Evolutionary conservation across 2,329 filamentous ascomycete genomes (phyloP).

Genomic region (Colletotrichum graminicola): DNA sequence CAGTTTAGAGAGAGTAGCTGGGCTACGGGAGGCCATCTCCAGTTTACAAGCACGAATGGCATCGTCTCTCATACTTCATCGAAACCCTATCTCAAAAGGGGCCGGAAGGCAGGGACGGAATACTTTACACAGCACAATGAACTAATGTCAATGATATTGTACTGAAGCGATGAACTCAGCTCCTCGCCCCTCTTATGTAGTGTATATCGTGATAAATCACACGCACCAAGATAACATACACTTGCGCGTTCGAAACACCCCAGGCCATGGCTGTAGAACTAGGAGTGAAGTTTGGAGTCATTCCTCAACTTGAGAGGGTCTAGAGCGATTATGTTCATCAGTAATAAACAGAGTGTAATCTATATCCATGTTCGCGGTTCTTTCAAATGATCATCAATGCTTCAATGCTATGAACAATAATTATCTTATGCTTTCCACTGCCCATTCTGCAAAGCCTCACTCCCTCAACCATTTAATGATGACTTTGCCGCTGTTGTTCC

Average conservation of each 20-base stretch:
- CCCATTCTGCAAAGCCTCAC: background rate
- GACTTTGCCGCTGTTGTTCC: background rate
- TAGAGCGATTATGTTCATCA: too few species aligned
- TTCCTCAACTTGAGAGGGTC: background rate
- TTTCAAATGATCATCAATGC: background rate
- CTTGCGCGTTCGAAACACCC: background rate
- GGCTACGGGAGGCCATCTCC: too few species aligned
- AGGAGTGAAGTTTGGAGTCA: background rate
- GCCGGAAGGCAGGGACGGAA: background rate
- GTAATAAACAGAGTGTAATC: too few species aligned
- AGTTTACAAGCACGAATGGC: background rate
- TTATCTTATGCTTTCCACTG: constrained; percentile 12
- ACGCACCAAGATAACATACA: background rate
- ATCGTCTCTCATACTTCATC: too few species aligned
- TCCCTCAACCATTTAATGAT: background rate
- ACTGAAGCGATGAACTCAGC: background rate
- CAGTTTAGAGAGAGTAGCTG: background rate
- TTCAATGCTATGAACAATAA: constrained; percentile 18
- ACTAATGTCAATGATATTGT: background rate
- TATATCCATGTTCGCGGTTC: too few species aligned
- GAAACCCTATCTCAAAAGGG: background rate
- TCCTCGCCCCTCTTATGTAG: background rate
- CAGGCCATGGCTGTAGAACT: background rate
- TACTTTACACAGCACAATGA: background rate
- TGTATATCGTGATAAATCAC: background rate